Evolutionary conservation across 225 moss, liverwort and hornwort genomes (phyloP).

Genomic region (Straminergon stramineum): DNA sequence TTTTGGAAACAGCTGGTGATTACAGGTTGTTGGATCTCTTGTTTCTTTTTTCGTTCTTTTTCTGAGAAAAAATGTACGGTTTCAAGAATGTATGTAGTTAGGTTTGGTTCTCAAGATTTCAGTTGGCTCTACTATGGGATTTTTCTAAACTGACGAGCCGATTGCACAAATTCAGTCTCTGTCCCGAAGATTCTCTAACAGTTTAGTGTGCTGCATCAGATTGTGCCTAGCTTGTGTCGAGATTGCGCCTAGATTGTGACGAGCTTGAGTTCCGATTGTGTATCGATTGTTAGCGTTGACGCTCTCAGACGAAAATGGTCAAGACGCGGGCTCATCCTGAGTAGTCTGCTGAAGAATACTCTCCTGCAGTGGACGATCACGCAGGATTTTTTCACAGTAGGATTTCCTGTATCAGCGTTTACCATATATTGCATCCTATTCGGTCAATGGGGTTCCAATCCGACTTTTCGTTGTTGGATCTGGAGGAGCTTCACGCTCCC

Average conservation of each 20-base stretch:
- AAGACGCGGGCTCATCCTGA: background rate
- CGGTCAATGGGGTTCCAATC: slow-evolving; percentile 13
- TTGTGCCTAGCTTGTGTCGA: background rate
- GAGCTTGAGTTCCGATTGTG: background rate
- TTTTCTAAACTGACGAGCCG: background rate
- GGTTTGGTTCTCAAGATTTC: background rate
- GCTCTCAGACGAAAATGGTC: background rate
- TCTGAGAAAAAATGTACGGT: background rate
- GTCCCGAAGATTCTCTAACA: background rate
- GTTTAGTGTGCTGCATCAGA: background rate
- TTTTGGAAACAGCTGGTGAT: background rate
- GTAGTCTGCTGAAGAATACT: background rate
- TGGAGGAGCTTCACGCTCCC: slow-evolving; percentile 32
- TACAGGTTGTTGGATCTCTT: background rate
- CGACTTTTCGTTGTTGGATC: slow-evolving; percentile 27
- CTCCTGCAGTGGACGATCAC: background rate
- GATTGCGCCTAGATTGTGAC: background rate
- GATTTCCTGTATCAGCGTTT: background rate
- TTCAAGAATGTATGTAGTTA: background rate
- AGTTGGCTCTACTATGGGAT: background rate
- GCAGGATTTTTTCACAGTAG: background rate
- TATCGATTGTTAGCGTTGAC: background rate
- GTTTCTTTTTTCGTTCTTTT: background rate
- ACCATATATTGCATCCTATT: background rate
- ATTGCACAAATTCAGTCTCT: background rate